These are phyloP conservation scores for Poronia punctata DNA, from an alignment of 495 filamentous ascomycete species.

Conservation along the genomic window DNA sequence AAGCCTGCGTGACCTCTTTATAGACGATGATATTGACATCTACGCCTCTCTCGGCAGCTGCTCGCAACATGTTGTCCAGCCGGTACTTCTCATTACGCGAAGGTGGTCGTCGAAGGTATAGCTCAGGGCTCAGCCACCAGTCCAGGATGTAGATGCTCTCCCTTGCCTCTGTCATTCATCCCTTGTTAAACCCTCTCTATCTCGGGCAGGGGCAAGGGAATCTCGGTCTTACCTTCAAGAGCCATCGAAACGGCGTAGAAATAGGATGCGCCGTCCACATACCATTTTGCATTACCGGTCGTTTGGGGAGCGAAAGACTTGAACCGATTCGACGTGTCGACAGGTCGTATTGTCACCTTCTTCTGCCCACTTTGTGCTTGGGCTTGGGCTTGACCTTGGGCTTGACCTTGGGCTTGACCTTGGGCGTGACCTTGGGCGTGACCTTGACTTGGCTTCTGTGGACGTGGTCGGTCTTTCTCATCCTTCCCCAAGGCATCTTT, in stretches of 20 bases:
- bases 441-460: constrained; percentile 33
- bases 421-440: constrained; percentile 27
- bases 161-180: constrained; percentile 47
- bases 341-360: not conserved
- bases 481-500: constrained; percentile 17
- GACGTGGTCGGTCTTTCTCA: constrained; percentile 3
- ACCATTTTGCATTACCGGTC: constrained; percentile 89
- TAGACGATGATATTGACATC: constrained; percentile 88
- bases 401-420: constrained; percentile 24
- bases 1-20: constrained; percentile 83
- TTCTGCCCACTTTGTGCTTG: not conserved
- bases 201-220: not conserved
- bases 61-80: constrained; percentile 80
- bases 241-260: constrained; percentile 85
- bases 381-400: not conserved
- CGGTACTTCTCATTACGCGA: constrained; percentile 77
- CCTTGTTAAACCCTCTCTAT: constrained; percentile 10
- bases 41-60: constrained; percentile 82
- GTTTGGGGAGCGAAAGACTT: constrained; percentile 82
- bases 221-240: constrained; percentile 60
- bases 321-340: constrained; percentile 56
- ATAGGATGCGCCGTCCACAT: constrained; percentile 87
- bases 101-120: constrained; percentile 84
- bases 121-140: constrained; percentile 88
- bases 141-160: constrained; percentile 91